Evolutionary conservation across 2,329 filamentous ascomycete genomes (phyloP).

Genomic region (Xenoacremonium recifei): DNA sequence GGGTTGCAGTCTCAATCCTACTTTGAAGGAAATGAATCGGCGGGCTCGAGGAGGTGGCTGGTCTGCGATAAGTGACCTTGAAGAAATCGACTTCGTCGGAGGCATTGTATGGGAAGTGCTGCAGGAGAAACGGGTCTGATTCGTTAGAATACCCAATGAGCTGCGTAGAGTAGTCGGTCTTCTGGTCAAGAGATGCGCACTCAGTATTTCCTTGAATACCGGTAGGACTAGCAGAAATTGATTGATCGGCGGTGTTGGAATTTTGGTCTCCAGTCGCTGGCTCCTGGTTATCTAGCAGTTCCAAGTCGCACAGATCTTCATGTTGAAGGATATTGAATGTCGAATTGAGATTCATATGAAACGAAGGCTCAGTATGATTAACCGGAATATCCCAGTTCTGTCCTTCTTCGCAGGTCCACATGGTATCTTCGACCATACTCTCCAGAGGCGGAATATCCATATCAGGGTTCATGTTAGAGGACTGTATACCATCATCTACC

Average conservation of each 20-base stretch:
- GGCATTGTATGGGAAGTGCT: slow-evolving; percentile 18
- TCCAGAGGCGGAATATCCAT: neutral
- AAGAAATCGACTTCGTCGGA: slow-evolving; percentile 28
- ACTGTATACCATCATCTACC: neutral
- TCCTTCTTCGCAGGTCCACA: neutral
- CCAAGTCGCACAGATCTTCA: neutral
- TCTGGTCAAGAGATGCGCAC: slow-evolving; percentile 17
- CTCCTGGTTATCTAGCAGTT: neutral
- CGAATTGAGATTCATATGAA: neutral
- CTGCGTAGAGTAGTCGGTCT: slow-evolving; percentile 18
- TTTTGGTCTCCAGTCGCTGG: too few relatives aligned
- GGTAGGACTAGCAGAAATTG: neutral
- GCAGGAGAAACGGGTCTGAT: slow-evolving; percentile 22
- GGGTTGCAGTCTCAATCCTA: slow-evolving; percentile 4
- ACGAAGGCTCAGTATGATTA: neutral
- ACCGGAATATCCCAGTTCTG: neutral
- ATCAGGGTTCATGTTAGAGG: neutral
- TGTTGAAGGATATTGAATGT: neutral
- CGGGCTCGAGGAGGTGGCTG: neutral
- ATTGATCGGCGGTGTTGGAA: too few relatives aligned
- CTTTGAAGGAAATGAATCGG: slow-evolving; percentile 16
- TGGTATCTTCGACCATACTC: neutral
- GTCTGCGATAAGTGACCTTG: slow-evolving; percentile 17
- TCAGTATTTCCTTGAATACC: slow-evolving; percentile 6
- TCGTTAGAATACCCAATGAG: slow-evolving; percentile 22